Percentiles rank a stretch among this genome's conserved stretches.
These are phyloP conservation scores for Butyriboletus appendiculatus DNA, from an alignment of 1,284 basidiomycete genomes.

Conservation along the genomic window DNA sequence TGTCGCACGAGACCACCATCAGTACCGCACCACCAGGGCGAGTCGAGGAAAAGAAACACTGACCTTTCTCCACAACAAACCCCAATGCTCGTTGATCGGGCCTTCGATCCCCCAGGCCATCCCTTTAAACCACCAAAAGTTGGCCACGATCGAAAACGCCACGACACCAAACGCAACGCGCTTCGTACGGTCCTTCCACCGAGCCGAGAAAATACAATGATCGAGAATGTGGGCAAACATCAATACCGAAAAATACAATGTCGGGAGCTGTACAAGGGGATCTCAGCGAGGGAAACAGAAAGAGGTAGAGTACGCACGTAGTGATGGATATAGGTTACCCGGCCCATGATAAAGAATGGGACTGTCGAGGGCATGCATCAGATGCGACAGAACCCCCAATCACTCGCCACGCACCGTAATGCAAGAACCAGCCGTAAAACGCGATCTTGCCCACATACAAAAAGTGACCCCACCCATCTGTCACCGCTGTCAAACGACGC, in stretches of 20 bases:
- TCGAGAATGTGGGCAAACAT: constrained; percentile 92
- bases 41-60: constrained; percentile 23
- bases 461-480: constrained; percentile 93
- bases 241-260: constrained; percentile 93
- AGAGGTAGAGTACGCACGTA: constrained; percentile 54
- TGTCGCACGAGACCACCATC: constrained; percentile 3
- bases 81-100: constrained; percentile 77
- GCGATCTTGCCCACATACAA: constrained; percentile 92
- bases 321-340: constrained; percentile 90
- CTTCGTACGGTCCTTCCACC: constrained; percentile 68
- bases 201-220: constrained; percentile 85
- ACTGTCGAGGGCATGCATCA: constrained; percentile 45
- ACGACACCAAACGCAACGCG: constrained; percentile 68
- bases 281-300: constrained; percentile 1
- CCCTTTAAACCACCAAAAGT: constrained; percentile 94
- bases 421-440: constrained; percentile 90
- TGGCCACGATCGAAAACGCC: constrained; percentile 62
- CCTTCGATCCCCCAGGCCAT: constrained; percentile 90
- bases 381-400: background rate
- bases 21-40: background rate
- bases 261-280: constrained; percentile 67
- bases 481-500: constrained; percentile 11
- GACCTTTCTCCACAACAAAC: constrained; percentile 81
- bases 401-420: constrained; percentile 65
- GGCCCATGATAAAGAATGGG: constrained; percentile 96